Evolutionary conservation across 768 basidiomycete genomes (phyloP), one percentile per base, ranked within the genome.

Genomic region (Auricularia cornea): DNA sequence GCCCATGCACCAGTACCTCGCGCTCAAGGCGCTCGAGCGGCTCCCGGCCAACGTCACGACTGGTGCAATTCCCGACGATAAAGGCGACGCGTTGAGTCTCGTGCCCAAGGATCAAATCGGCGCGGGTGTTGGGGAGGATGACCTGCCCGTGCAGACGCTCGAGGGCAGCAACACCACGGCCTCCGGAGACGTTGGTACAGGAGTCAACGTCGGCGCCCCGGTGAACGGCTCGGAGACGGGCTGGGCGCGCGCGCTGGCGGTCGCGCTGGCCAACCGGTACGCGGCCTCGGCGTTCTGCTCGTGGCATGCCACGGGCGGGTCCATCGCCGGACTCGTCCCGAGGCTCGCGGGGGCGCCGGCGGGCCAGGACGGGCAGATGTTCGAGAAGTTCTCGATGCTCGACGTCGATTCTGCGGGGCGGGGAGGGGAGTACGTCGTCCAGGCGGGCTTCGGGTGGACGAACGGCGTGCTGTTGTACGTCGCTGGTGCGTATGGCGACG

Each of bases 401-500:
- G 86, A 96, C 63, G 80, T 94, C 33, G 87, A 91, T 73, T 87
- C 86, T 2, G 86, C 89, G 2, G 92, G 92, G 5, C 76, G 77
- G 12, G 92, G 91, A 6, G 92, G 92, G 28, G 92, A 94, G 78
- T 96, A 97, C 68, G 89, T 85, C 2, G 93, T 94, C 3, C 90
- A 93, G 75, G 85, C 83, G 60, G 65, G 91, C 26, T 93, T 93
- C 70, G 90, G 92, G 18, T 94, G 92, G 92, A 92, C 90, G 48
- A 93, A 94, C 68, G 91, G 91, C 23, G 90, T 87, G 11, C 70
- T 84, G 61, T 80, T 93, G 41, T 92, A 88, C 87, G 77, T 89
- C 28, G 85, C 89, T n/a, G 83, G 81, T 65, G 80, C 77, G 54
- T 91, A 87, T 68, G 90, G 89, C 0, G 60, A 77, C 1, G 71